Conservation (phyloP, 768 basidiomycete genomes). For the Tricholoma terreum region DNA sequence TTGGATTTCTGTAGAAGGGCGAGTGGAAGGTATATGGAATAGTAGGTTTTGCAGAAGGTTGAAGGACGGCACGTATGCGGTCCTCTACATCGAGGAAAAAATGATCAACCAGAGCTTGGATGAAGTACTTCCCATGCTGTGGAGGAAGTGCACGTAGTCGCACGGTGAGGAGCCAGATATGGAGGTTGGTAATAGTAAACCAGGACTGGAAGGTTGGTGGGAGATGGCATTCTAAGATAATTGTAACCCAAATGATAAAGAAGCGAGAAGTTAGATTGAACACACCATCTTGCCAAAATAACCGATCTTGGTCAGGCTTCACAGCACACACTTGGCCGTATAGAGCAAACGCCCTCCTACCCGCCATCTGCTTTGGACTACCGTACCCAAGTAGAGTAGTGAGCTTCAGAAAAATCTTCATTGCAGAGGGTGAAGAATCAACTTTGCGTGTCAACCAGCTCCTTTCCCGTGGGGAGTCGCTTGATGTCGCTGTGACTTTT, state of each 20-base stretch:
- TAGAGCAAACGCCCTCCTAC: slow-evolving; percentile 51
- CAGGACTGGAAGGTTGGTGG: slow-evolving; percentile 96
- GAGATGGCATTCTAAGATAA: slow-evolving; percentile 64
- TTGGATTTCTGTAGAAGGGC: slow-evolving; percentile 47
- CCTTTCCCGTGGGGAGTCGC: slow-evolving; percentile 20
- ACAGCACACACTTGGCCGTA: slow-evolving; percentile 57
- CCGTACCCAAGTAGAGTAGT: slow-evolving; percentile 57
- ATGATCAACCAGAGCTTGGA: slow-evolving; percentile 86
- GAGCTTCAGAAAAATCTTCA: slow-evolving; percentile 43
- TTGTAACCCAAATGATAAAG: slow-evolving; percentile 6
- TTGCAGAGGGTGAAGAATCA: slow-evolving; percentile 45
- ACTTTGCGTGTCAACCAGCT: slow-evolving; percentile 58
- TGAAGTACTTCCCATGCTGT: slow-evolving; percentile 61
- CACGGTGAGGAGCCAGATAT: slow-evolving; percentile 87
- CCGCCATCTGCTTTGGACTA: slow-evolving; percentile 59
- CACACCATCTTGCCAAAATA: slow-evolving; percentile 67
- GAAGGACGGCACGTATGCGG: slow-evolving; percentile 78
- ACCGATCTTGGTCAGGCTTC: slow-evolving; percentile 54
- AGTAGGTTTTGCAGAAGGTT: slow-evolving; percentile 43
- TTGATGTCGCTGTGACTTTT: background rate
- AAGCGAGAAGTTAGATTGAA: slow-evolving; percentile 1
- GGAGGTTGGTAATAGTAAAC: slow-evolving; percentile 91
- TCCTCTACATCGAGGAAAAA: slow-evolving; percentile 95
- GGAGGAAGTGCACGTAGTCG: slow-evolving; percentile 81
- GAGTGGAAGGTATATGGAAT: slow-evolving; percentile 46